phyloP scores from a whole-genome alignment of 2,329 filamentous ascomycete species.

The Ascosphaera pollenicola region DNA sequence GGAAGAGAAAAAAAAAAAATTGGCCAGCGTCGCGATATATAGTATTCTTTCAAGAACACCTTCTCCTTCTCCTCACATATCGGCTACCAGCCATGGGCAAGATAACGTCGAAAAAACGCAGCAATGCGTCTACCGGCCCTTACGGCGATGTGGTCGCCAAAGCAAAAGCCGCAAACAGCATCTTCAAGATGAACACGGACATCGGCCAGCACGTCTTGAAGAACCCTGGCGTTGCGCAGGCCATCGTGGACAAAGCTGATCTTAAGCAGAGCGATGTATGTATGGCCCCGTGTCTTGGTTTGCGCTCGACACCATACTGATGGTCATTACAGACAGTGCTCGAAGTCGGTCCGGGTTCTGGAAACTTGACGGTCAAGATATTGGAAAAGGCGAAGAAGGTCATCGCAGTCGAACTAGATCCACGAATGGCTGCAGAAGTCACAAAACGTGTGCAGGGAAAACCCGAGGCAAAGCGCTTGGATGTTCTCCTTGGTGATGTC shows the following conservation, averaged over 20 bases:
- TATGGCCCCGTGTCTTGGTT: conserved; percentile 1
- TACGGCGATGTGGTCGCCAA: conserved; percentile 25
- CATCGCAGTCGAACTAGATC: conserved; percentile 80
- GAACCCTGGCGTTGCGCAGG: conserved; percentile 64
- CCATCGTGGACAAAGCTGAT: conserved; percentile 66
- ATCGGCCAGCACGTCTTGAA: conserved; percentile 84
- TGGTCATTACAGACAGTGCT: conserved; percentile 56
- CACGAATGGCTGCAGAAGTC: conserved; percentile 87
- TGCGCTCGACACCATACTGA: no score
- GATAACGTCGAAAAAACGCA: conserved; percentile 26
- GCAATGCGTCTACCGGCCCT: conserved; percentile 19
- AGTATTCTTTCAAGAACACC: no score
- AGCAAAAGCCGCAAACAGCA: conserved; percentile 42
- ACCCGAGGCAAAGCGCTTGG: conserved; percentile 60
- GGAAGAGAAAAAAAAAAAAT: no score
- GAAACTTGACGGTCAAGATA: conserved; percentile 75
- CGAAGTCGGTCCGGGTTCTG: conserved; percentile 78
- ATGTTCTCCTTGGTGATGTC: conserved; percentile 76
- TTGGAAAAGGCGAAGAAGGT: conserved; percentile 67
- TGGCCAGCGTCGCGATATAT: no score
- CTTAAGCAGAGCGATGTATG: conserved; percentile 62
- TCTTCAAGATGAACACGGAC: conserved; percentile 95
- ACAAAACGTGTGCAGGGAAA: conserved; percentile 85
- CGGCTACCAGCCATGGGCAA: conserved; percentile 29
- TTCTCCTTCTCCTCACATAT: neutral